Evolutionary conservation across 2,329 filamentous ascomycete species (phyloP).

Genomic region (Pyricularia pennisetigena): DNA sequence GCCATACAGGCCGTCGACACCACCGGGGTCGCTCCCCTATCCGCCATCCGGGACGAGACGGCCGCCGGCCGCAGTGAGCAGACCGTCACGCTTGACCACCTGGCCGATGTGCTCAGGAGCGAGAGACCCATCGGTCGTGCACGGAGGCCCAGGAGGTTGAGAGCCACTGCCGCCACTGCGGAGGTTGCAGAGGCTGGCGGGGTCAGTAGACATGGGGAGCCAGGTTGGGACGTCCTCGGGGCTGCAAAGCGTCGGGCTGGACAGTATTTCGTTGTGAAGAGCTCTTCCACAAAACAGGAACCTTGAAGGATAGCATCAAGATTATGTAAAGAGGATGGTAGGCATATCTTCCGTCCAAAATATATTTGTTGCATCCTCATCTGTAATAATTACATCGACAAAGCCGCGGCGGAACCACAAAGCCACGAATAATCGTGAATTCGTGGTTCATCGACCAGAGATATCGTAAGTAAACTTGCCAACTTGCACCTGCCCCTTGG

Average conservation of each 20-base stretch:
- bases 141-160: conserved; percentile 28
- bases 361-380: not conserved
- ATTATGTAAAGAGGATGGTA: not conserved
- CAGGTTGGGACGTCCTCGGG: conserved; percentile 56
- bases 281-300: not conserved
- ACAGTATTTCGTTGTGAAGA: conserved; percentile 67
- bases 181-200: conserved; percentile 12
- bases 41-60: conserved; percentile 75
- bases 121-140: conserved; percentile 54
- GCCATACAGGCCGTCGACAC: conserved; percentile 76
- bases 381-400: not conserved
- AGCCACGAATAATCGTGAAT: not conserved
- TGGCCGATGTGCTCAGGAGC: conserved; percentile 44
- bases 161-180: conserved; percentile 21
- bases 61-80: conserved; percentile 39
- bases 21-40: conserved; percentile 59
- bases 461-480: not conserved
- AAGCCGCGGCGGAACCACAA: not conserved
- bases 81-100: conserved; percentile 46
- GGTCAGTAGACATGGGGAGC: conserved; percentile 12
- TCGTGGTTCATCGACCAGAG: not conserved
- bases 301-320: not conserved
- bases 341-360: not conserved
- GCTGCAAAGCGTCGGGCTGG: conserved; percentile 57
- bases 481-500: not conserved